These are phyloP conservation scores for Dendrobium nobile DNA, from an alignment of 106 monocot species.

Conservation along the genomic window DNA sequence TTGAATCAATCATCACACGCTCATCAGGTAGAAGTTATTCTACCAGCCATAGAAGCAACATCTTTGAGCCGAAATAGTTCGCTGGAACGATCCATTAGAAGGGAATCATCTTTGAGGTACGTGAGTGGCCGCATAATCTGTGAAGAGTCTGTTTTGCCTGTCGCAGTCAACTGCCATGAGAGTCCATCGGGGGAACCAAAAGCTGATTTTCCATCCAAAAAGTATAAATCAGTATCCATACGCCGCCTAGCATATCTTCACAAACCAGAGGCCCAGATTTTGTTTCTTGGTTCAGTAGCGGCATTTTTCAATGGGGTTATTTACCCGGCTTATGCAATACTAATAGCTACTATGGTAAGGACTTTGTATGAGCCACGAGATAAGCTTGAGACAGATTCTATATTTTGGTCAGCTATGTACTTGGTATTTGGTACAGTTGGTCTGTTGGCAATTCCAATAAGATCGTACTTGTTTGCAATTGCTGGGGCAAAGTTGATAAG, in stretches of 20 bases:
- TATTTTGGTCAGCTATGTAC: slow-evolving; percentile 22
- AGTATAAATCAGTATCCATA: slow-evolving; percentile 21
- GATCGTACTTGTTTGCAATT: slow-evolving; percentile 30
- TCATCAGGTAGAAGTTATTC: background rate
- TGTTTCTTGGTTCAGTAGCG: slow-evolving; percentile 18
- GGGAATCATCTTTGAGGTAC: slow-evolving; percentile 19
- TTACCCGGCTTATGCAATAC: slow-evolving; percentile 21
- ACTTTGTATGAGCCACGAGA: slow-evolving; percentile 26
- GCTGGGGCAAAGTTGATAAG: slow-evolving; percentile 32
- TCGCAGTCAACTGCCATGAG: slow-evolving; percentile 7
- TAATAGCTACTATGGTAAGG: slow-evolving; percentile 15
- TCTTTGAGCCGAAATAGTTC: background rate
- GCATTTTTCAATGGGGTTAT: slow-evolving; percentile 22
- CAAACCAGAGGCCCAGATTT: slow-evolving; percentile 27
- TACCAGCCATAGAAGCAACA: background rate
- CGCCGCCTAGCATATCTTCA: slow-evolving; percentile 25
- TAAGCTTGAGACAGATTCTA: slow-evolving; percentile 28
- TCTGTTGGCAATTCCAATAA: slow-evolving; percentile 15
- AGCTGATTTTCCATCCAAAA: background rate
- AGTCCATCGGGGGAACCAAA: background rate
- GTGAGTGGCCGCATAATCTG: slow-evolving; percentile 10
- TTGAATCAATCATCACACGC: slow-evolving; percentile 5
- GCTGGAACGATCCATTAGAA: slow-evolving; percentile 8
- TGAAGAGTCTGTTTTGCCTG: slow-evolving; percentile 3
- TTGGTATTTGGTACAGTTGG: slow-evolving; percentile 14